Conservation (phyloP, 306 rosid species). For the Prunus dulcis region DNA sequence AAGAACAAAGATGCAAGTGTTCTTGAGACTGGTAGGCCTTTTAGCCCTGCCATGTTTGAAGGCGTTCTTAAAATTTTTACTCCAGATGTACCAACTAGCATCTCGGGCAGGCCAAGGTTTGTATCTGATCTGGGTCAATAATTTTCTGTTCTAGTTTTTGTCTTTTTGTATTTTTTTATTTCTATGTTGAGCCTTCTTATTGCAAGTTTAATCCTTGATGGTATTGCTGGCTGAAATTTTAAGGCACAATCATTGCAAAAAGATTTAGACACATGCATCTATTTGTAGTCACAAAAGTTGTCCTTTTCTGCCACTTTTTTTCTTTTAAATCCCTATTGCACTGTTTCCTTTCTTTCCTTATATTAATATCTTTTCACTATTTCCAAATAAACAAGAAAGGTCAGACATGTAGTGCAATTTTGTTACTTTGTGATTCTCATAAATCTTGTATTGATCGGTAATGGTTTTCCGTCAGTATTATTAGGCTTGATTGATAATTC, state of each 20-base stretch:
- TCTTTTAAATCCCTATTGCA: background rate
- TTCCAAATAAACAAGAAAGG: background rate
- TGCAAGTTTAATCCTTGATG: background rate
- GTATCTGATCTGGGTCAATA: constrained; percentile 12
- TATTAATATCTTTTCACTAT: background rate
- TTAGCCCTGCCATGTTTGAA: constrained; percentile 84
- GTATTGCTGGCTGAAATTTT: background rate
- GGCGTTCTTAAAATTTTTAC: constrained; percentile 63
- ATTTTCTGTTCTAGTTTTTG: background rate
- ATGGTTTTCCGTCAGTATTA: background rate
- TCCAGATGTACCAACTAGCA: constrained; percentile 64
- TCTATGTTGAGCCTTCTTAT: background rate
- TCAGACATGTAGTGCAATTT: background rate
- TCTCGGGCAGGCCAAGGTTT: constrained; percentile 90
- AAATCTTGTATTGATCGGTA: background rate
- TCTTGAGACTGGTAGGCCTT: constrained; percentile 70
- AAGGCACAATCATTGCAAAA: background rate
- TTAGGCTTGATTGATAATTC: background rate
- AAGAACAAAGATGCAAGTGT: constrained; percentile 44
- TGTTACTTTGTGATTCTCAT: background rate
- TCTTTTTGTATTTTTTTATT: background rate
- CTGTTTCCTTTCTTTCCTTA: background rate
- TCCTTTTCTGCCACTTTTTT: background rate
- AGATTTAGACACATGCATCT: background rate
- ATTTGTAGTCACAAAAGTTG: background rate